Evolutionary conservation across 129 eudicot species (phyloP).

Genomic region (Scalesia atractyloides): DNA sequence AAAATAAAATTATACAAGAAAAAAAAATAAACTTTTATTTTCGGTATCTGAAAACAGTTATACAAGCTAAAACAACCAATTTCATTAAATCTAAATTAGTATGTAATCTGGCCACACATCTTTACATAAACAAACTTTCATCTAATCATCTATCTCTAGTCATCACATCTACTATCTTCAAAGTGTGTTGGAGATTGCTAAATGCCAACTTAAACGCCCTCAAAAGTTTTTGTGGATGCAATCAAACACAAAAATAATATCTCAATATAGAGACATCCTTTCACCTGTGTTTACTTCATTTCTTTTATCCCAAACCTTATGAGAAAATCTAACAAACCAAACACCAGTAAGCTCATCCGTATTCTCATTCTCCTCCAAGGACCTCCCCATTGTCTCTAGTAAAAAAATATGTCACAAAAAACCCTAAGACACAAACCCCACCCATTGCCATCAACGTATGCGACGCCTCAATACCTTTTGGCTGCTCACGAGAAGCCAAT

Average conservation of each 20-base stretch:
- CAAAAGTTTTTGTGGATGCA: no score
- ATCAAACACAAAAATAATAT: no score
- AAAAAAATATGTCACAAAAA: conserved; percentile 48
- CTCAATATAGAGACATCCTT: no score
- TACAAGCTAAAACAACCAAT: no score
- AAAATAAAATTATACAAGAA: no score
- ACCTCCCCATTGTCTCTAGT: conserved; percentile 56
- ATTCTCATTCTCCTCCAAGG: conserved; percentile 68
- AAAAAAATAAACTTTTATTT: no score
- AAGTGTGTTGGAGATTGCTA: no score
- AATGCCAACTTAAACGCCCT: no score
- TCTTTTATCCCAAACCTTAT: background rate
- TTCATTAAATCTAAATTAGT: no score
- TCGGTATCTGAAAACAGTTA: no score
- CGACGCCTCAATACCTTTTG: conserved; percentile 35
- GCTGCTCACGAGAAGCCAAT: conserved; percentile 41
- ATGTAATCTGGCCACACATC: background rate
- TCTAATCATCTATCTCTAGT: no score
- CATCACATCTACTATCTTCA: no score
- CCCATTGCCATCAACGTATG: conserved; percentile 39
- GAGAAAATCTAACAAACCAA: conserved; percentile 38
- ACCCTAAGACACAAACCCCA: conserved; percentile 47
- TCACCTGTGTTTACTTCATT: background rate
- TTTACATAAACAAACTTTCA: background rate
- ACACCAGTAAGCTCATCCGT: conserved; percentile 34